Base-by-base conservation (phyloP, 805 yeast species). In the Saccharomycopsis babjevae region DNA sequence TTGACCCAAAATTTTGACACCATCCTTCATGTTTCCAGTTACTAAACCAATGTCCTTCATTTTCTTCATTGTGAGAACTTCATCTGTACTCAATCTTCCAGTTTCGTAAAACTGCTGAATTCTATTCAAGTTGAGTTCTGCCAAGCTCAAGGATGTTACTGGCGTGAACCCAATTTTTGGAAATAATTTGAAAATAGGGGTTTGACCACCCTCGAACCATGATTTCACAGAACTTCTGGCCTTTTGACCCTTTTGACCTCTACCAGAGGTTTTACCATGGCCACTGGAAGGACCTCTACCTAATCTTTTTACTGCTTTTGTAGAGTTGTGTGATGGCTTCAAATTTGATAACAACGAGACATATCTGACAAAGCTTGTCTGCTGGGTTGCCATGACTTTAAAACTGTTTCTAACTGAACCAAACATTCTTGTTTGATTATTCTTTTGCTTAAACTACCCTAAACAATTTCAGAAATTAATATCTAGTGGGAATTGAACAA, bases 161-260 rank as follows among this genome's bases (percentile, higher is more conserved):
- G 89, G 83, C 68, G 81, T 83, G 76, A 91, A 91, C 8, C 98
- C 98, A 63, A 86, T 77, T 71, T 93, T 93, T 66, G 97, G 96
- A 74, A 89, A 84, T 66, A 88, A 76, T 73, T 88, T 82, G 73
- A 84, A 83, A 70, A 86, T 83, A 30, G 97, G 98, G 1, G 98
- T 94, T 72, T 94, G 99, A 72, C 99, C 98, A 83, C 99, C 99
- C 78, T 94, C 99, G 71, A 93, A 90, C 93, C 96, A 89, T 62
- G 87, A 83, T 61, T 91, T 93, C 36, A 93, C 93, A 50, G 85
- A 82, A 43, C 93, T 88, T 75, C 98, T 83, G 11, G 98, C 97
- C 76, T 93, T 93, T 73, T 93, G 98, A 83, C 99, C 99, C 76
- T 94, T 94, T 70, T 89, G 96, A 79, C 99, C 99, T 73, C 98